Base-by-base conservation (phyloP, 2,329 filamentous ascomycete species). In the Aspergillus sclerotialis region DNA sequence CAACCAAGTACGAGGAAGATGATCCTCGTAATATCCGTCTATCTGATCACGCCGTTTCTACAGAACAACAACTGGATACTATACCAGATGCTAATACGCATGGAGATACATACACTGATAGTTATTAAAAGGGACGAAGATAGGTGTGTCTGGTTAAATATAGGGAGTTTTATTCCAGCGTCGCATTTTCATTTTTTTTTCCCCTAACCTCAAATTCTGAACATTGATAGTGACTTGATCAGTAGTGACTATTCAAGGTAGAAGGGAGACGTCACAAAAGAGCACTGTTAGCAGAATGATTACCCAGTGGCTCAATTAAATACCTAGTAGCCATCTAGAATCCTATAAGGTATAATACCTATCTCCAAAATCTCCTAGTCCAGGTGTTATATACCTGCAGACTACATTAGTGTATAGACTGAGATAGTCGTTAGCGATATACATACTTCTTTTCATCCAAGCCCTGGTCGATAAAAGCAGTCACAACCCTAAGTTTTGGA, bases 391-490 rank as follows among this genome's bases (percentile, higher is more conserved):
- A 61, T 95, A 96, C 62, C 90, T 96, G 59, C 44, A 46, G 29
- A 30, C 21, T 14, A 31, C 13, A 44, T 48, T 32, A 49, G 32
- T 29, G 17, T 32, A 29, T n/a, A 7, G 26, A n/a, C 16, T 23
- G 32, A 21, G 10, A 30, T 21, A 9, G 12, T 18, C 18, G n/a
- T 32, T n/a, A 14, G 15, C 13, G 15, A 29, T 31, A 28, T 38
- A 70, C 79, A 57, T 73, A 96, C 89, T 94, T 96, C 72, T 94
- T 95, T 58, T 93, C 89, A 60, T 98, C 84, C 43, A 98, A 70
- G n/a, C 92, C 90, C 69, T 90, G 76, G 58, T 98, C 92, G 53
- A 98, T 82, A 59, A 98, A 98, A 7, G 92, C 87, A 7, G 92
- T 96, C 31, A 98, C 86, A 13, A 98, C 85, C 44, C 89, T 78